Evolutionary conservation across 1,284 basidiomycete genomes (phyloP).

Genomic region (Agroathelia rolfsii): DNA sequence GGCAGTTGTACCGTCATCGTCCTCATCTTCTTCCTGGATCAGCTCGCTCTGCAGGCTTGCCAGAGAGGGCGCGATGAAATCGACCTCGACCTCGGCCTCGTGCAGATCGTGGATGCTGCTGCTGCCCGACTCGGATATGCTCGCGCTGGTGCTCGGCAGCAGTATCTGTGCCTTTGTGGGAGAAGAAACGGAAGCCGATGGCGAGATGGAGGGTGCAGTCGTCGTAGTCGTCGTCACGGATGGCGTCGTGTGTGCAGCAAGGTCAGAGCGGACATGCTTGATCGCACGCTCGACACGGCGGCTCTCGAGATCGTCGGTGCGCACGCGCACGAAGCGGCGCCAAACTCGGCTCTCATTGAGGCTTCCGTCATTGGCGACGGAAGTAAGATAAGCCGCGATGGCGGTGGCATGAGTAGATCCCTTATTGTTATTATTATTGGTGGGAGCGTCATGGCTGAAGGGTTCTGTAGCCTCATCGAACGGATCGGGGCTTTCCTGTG

Average conservation of each 20-base stretch:
- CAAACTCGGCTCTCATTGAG: constrained; percentile 62
- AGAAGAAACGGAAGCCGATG: too few species aligned
- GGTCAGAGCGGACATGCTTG: constrained; percentile 76
- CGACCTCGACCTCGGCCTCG: too few species aligned
- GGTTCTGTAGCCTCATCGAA: constrained; percentile 35
- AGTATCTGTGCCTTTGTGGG: too few species aligned
- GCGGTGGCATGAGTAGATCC: constrained; percentile 17
- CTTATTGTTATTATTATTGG: constrained; percentile 10
- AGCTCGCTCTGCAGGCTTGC: too few species aligned
- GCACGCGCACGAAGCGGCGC: constrained; percentile 79
- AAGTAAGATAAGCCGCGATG: constrained; percentile 75
- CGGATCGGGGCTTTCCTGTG: constrained; percentile 48
- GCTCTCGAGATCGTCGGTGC: constrained; percentile 80
- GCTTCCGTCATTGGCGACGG: constrained; percentile 55
- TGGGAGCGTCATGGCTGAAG: constrained; percentile 18
- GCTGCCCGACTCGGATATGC: too few species aligned
- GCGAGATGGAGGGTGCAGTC: too few species aligned
- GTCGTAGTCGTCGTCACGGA: too few species aligned
- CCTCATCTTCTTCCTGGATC: constrained; percentile 5
- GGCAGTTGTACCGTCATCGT: too few species aligned
- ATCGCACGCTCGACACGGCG: constrained; percentile 79
- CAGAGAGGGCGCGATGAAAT: too few species aligned
- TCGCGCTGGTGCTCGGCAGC: too few species aligned
- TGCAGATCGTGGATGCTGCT: too few species aligned
- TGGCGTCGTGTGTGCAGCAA: too few species aligned